Conservation (phyloP, 2,329 filamentous ascomycete species). For the Neofusicoccum laricinum region DNA sequence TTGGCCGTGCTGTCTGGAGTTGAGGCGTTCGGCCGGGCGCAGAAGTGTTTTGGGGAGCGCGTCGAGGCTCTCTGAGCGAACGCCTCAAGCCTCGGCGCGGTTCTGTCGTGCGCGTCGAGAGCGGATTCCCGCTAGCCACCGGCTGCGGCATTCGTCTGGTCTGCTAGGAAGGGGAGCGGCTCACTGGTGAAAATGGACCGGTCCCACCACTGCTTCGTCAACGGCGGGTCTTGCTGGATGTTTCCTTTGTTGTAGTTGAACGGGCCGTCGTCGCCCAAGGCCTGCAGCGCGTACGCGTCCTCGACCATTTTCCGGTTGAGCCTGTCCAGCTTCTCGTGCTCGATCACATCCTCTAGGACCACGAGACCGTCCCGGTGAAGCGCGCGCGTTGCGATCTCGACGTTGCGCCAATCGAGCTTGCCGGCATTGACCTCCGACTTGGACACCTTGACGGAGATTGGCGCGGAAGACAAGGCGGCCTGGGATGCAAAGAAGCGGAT, state of each 20-base stretch:
- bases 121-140: no score
- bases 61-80: no score
- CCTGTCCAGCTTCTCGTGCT: conserved; percentile 50
- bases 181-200: conserved; percentile 53
- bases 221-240: conserved; percentile 59
- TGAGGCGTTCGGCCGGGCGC: no score
- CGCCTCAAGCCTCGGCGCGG: no score
- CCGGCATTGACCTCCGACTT: conserved; percentile 39
- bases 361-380: conserved; percentile 56
- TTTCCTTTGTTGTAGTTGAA: conserved; percentile 65
- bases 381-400: conserved; percentile 54
- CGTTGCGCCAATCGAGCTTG: conserved; percentile 46
- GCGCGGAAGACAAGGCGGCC: conserved; percentile 26
- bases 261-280: conserved; percentile 52
- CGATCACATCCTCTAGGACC: conserved; percentile 53
- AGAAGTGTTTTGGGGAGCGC: no score
- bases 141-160: no score
- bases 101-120: no score
- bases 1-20: no score
- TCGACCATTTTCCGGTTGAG: conserved; percentile 60
- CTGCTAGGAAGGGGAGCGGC: conserved; percentile 12
- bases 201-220: conserved; percentile 40
- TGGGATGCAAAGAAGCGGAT: background rate
- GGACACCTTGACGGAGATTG: conserved; percentile 41
- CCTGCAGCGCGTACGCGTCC: conserved; percentile 54